phyloP scores from a whole-genome alignment of 2,329 filamentous ascomycete genomes.

The Beauveria scarabaeidicola region DNA sequence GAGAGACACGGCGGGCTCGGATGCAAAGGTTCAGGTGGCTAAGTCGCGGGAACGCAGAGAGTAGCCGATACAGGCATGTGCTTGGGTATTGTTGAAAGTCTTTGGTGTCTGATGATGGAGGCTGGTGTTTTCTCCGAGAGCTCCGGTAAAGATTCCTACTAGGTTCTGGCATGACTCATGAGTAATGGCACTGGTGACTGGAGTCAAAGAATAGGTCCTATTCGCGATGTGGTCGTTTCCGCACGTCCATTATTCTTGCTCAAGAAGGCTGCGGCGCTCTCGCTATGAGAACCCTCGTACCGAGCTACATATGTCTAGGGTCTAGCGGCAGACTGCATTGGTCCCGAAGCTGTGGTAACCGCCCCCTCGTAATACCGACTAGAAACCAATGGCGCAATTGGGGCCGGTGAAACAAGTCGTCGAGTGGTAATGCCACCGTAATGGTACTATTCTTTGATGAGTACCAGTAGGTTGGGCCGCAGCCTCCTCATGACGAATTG shows the following conservation, averaged over 20 bases:
- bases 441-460: not conserved
- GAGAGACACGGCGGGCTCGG: conserved; percentile 6
- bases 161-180: no score
- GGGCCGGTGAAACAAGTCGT: not conserved
- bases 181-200: no score
- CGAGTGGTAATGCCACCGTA: not conserved
- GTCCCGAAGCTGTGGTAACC: not conserved
- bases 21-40: not conserved
- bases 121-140: no score
- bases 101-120: not conserved
- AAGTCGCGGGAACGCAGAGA: not conserved
- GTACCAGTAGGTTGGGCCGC: not conserved
- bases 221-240: no score
- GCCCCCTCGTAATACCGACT: not conserved
- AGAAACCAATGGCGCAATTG: not conserved
- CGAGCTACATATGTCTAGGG: not conserved
- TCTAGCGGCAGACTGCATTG: not conserved
- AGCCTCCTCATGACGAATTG: not conserved
- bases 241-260: no score
- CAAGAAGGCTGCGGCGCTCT: not conserved
- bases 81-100: not conserved
- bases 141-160: no score
- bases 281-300: not conserved
- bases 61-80: not conserved
- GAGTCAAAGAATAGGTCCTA: no score